phyloP scores from a whole-genome alignment of 306 rosid species.

The Pyrus pyrifolia region DNA sequence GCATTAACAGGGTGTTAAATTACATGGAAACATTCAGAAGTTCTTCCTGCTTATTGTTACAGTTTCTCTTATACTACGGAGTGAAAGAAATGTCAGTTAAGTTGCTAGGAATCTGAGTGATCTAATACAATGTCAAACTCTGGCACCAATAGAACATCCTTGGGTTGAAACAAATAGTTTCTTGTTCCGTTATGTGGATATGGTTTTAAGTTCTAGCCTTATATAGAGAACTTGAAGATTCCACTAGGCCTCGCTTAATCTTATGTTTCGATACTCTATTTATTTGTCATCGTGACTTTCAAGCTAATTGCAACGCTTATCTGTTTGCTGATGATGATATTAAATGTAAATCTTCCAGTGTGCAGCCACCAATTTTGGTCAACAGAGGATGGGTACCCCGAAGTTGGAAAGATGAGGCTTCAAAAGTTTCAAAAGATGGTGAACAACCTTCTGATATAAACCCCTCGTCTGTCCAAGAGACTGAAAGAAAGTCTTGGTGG shows the following conservation, averaged over 20 bases:
- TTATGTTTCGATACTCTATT: background rate
- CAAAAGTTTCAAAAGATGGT: conserved; percentile 31
- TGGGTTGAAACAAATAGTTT: background rate
- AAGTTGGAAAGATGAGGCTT: conserved; percentile 67
- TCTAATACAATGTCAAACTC: background rate
- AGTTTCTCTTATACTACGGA: background rate
- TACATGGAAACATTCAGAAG: background rate
- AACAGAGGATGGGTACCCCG: conserved; percentile 98
- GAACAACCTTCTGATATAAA: conserved; percentile 26
- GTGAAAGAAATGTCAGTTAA: background rate
- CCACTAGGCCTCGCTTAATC: background rate
- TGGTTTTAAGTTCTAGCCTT: no score
- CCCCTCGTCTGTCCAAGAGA: conserved; percentile 30
- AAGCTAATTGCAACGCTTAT: background rate
- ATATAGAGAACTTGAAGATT: background rate
- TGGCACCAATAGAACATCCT: background rate
- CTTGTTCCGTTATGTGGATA: no score
- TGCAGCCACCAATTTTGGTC: conserved; percentile 60
- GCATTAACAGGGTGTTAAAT: background rate
- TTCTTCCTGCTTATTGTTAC: background rate
- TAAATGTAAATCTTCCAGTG: conserved; percentile 38
- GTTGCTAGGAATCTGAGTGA: background rate
- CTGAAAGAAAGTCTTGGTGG: conserved; percentile 72
- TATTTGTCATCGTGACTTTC: background rate
- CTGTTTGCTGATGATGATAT: conserved; percentile 17